Percentiles rank a stretch among this genome's conserved stretches.
These are phyloP conservation scores for Raddia distichophylla DNA, from an alignment of 176 grass and related monocot genomes.

Conservation along the genomic window DNA sequence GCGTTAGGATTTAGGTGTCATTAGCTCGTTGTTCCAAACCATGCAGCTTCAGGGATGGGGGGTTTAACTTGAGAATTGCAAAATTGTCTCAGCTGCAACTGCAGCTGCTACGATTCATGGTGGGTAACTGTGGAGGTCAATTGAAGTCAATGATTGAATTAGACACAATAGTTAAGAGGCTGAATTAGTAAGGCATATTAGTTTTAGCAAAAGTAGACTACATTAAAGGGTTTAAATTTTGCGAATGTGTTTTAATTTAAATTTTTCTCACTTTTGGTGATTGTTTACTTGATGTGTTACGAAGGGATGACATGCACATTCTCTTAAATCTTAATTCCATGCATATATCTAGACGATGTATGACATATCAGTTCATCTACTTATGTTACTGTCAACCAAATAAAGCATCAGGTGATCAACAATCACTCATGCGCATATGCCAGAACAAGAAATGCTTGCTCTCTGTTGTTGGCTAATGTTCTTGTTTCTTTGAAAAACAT, in stretches of 20 bases:
- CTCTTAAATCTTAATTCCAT: neutral
- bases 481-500: slow-evolving; percentile 16
- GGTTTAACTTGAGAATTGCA: neutral
- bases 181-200: neutral
- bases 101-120: neutral
- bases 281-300: neutral
- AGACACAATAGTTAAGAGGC: neutral
- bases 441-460: neutral
- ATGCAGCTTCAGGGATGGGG: neutral
- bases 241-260: neutral
- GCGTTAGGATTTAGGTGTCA: neutral
- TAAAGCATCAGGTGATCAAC: neutral
- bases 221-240: neutral
- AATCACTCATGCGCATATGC: neutral
- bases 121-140: slow-evolving; percentile 3
- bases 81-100: neutral
- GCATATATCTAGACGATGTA: neutral
- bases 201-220: neutral
- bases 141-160: neutral
- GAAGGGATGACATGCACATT: neutral
- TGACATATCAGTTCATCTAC: neutral
- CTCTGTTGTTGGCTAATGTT: neutral
- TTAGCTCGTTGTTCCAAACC: neutral
- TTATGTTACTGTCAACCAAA: neutral
- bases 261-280: neutral